phyloP scores from a whole-genome alignment of 1,139 yeast genomes.

The Martiniozyma asiatica region DNA sequence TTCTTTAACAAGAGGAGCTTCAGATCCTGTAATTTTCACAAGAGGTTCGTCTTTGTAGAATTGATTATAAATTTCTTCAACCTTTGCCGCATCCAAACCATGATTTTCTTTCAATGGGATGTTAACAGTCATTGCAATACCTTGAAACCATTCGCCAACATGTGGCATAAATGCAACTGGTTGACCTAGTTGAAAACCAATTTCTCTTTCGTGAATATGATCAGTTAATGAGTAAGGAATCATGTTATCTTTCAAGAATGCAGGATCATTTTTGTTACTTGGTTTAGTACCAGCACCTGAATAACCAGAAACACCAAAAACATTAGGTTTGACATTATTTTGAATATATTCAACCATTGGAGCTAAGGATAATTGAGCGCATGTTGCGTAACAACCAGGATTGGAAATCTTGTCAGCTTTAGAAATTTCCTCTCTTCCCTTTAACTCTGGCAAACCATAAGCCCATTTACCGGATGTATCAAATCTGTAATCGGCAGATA shows the following conservation, averaged over 20 bases:
- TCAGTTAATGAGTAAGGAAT: constrained; percentile 94
- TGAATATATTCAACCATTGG: constrained; percentile 50
- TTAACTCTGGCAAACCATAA: constrained; percentile 84
- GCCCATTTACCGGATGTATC: constrained; percentile 81
- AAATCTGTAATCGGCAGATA: constrained; percentile 93
- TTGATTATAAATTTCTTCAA: constrained; percentile 77
- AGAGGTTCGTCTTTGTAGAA: constrained; percentile 81
- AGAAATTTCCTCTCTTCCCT: constrained; percentile 52
- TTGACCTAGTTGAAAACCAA: constrained; percentile 65
- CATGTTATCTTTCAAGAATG: constrained; percentile 63
- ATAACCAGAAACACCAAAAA: constrained; percentile 95
- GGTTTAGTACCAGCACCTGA: constrained; percentile 99
- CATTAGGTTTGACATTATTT: constrained; percentile 55
- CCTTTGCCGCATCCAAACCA: constrained; percentile 60
- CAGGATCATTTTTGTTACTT: constrained; percentile 83
- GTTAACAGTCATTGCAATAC: constrained; percentile 83
- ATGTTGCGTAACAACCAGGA: constrained; percentile 99
- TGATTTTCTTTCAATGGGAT: constrained; percentile 65
- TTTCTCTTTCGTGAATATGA: constrained; percentile 92
- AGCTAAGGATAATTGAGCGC: constrained; percentile 86
- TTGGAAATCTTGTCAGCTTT: constrained; percentile 79
- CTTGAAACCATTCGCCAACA: constrained; percentile 99
- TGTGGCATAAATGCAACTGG: constrained; percentile 90
- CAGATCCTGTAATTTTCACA: constrained; percentile 76
- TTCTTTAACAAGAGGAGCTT: constrained; percentile 85